phyloP scores from a whole-genome alignment of 805 yeast species.

The Kuraishia molischiana region DNA sequence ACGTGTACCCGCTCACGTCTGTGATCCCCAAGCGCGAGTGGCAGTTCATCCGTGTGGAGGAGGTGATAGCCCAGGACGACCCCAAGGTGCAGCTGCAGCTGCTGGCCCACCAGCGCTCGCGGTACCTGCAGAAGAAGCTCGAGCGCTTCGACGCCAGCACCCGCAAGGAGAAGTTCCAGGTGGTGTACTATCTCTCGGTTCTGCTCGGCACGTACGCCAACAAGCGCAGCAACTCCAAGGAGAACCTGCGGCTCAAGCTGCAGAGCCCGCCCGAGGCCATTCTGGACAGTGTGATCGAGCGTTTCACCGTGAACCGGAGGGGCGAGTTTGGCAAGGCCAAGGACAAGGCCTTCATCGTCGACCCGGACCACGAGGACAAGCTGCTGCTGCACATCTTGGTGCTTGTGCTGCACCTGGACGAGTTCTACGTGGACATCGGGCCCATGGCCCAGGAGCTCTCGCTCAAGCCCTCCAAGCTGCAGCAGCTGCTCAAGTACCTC shows the following conservation, averaged over 20 bases:
- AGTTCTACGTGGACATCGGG: slow-evolving; percentile 61
- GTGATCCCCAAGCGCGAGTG: slow-evolving; percentile 65
- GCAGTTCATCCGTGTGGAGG: slow-evolving; percentile 50
- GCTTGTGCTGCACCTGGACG: slow-evolving; percentile 64
- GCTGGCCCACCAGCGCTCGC: slow-evolving; percentile 54
- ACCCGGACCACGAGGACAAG: slow-evolving; percentile 84
- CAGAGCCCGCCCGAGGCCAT: slow-evolving; percentile 66
- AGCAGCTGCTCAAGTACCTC: slow-evolving; percentile 60
- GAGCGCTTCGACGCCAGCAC: slow-evolving; percentile 28
- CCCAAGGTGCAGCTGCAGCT: slow-evolving; percentile 38
- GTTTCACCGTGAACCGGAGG: slow-evolving; percentile 60
- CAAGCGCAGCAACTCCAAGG: slow-evolving; percentile 55
- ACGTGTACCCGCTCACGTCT: slow-evolving; percentile 64
- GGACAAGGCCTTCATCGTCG: slow-evolving; percentile 68
- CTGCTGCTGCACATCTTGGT: slow-evolving; percentile 72
- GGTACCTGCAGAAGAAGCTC: slow-evolving; percentile 40
- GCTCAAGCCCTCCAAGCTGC: slow-evolving; percentile 65
- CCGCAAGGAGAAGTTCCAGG: slow-evolving; percentile 49
- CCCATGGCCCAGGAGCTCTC: slow-evolving; percentile 82
- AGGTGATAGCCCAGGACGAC: slow-evolving; percentile 47
- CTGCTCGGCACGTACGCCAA: slow-evolving; percentile 72
- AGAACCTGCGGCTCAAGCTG: slow-evolving; percentile 47
- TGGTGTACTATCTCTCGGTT: slow-evolving; percentile 73
- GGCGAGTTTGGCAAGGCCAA: slow-evolving; percentile 65
- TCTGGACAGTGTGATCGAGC: slow-evolving; percentile 59